Base-by-base conservation (phyloP, 1,284 basidiomycete genomes). In the Austroboletus novae-zelandiae region DNA sequence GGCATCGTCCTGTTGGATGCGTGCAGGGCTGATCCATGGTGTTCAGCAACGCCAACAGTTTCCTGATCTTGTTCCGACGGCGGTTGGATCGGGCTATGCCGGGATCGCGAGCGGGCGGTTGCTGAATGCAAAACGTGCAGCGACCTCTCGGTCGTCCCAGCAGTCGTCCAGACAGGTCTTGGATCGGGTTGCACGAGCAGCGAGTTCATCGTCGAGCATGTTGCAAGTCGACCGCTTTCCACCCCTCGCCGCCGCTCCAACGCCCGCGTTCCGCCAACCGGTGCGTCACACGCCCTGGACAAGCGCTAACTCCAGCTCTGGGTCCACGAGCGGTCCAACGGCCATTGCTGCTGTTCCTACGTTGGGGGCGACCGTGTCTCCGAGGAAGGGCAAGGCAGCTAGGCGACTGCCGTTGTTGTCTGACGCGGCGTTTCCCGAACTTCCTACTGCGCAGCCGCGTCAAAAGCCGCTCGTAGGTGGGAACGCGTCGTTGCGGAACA, bases 181-280 rank as follows among this genome's bases (percentile, higher is more conserved):
- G 86, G 91, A 91, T 58, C 84, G 92, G 23, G 94, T 97, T 36
- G 94, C 91, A 18, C 82, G 83, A 48, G 94, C 91, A 0, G 94
- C 92, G 1, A 76, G 77, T 4, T 80, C 83, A 1, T 75, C 78
- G 5, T 80, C 57, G 55, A 59, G 51, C 35, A 53, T 61, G 40
- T 11, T 10, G 2, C 52, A 32, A 5, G 52, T 62, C 31, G 70
- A 75, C 23, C 71, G 72, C 11, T 84, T 83, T 62, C 82, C 81
- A 3, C 58, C 74, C 0, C 69, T 81, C 47, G 47, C 58, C 17
- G 13, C 67, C 23, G 52, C 62, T 4, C 5, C 13, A 9, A 37
- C 34, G 5, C 23, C 68, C 1, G 37, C 50, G 58, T 17, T 59
- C 62, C 34, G 60, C 60, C 77, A 34, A 64, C 68, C 55, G 4